Evolutionary conservation across 768 basidiomycete species (phyloP).

Genomic region (Clitopilus hobsonii): DNA sequence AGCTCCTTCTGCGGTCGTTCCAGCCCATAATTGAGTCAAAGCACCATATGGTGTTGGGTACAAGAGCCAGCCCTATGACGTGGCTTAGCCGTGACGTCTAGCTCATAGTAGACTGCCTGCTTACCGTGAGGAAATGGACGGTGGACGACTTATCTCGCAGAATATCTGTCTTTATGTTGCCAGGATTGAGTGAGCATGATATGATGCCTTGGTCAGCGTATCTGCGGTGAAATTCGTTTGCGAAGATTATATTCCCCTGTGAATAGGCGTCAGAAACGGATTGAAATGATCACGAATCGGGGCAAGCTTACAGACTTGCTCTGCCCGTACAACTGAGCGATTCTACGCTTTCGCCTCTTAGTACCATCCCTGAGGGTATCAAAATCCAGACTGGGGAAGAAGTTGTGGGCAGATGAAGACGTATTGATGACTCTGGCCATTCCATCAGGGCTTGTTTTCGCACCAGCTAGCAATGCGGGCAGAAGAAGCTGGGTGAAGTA

Average conservation of each 20-base stretch:
- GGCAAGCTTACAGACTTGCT: conserved; percentile 24
- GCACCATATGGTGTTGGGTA: conserved; percentile 35
- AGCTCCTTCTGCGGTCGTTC: conserved; percentile 35
- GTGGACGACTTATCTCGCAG: conserved; percentile 16
- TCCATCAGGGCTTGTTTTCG: conserved; percentile 26
- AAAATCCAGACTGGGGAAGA: conserved; percentile 25
- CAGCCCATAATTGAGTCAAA: conserved; percentile 47
- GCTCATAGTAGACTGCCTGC: too few species aligned
- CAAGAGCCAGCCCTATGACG: conserved; percentile 8
- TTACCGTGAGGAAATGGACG: conserved; percentile 10
- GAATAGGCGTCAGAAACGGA: too few species aligned
- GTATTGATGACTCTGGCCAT: conserved; percentile 39
- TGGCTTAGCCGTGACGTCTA: not conserved
- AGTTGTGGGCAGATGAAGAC: conserved; percentile 27
- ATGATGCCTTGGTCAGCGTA: conserved; percentile 37
- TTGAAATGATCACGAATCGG: not conserved
- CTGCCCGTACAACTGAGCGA: conserved; percentile 20
- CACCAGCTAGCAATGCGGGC: conserved; percentile 32
- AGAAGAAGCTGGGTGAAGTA: conserved; percentile 43
- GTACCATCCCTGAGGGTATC: conserved; percentile 40
- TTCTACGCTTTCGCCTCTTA: conserved; percentile 17
- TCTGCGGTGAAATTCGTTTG: conserved; percentile 34
- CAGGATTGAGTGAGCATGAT: conserved; percentile 41
- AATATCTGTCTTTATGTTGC: conserved; percentile 32
- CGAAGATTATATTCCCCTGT: conserved; percentile 38